These are phyloP conservation scores for Epicoccum sorghinum DNA, from an alignment of 2,329 filamentous ascomycete genomes.

Conservation along the genomic window DNA sequence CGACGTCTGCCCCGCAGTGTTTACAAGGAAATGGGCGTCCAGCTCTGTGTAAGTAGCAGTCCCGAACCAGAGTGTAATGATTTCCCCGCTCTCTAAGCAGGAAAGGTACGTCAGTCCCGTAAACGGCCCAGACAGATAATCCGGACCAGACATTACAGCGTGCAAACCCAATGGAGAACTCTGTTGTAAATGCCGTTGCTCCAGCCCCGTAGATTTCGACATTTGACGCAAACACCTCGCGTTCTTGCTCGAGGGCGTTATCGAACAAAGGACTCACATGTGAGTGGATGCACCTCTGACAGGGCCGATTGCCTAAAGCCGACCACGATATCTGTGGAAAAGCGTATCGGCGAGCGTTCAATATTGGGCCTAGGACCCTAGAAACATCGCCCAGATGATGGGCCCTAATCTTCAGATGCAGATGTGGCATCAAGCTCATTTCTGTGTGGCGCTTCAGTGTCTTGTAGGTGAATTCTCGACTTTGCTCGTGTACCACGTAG, in stretches of 20 bases:
- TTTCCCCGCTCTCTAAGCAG: not conserved
- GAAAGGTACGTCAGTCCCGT: conserved; percentile 1
- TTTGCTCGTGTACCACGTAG: not conserved
- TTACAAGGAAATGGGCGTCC: not conserved
- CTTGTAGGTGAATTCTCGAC: not conserved
- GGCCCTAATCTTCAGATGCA: not conserved
- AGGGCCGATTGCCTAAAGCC: not conserved
- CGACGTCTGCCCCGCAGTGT: not conserved
- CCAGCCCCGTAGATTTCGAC: not conserved
- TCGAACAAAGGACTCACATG: not conserved
- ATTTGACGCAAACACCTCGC: not conserved
- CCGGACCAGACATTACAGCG: accelerated
- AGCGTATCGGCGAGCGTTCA: not conserved
- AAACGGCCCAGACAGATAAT: not conserved
- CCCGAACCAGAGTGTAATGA: not conserved
- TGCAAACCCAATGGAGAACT: not conserved
- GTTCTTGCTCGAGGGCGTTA: not conserved
- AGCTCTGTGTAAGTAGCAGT: conserved; percentile 6
- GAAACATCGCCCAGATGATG: not conserved
- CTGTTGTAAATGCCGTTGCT: not conserved
- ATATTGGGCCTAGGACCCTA: not conserved
- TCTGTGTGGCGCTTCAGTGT: not conserved
- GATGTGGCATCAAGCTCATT: not conserved
- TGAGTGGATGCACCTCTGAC: not conserved
- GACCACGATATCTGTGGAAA: not conserved